Conservation (phyloP, 2,329 filamentous ascomycete genomes). For the Moelleriella libera region DNA sequence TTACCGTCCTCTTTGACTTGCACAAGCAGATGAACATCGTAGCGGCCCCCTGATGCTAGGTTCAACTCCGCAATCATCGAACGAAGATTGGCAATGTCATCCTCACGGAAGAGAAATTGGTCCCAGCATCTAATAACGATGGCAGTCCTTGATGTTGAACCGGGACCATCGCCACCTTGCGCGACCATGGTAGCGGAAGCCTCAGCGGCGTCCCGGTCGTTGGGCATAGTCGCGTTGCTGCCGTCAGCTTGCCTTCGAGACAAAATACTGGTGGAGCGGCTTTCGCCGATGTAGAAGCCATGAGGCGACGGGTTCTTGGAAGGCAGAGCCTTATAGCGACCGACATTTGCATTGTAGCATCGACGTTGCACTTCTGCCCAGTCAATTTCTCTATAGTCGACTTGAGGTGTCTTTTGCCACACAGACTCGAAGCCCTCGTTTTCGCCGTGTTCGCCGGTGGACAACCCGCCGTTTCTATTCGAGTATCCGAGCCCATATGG, state of each 20-base stretch:
- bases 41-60: conserved; percentile 70
- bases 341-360: conserved; percentile 57
- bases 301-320: conserved; percentile 24
- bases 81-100: conserved; percentile 70
- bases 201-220: background rate
- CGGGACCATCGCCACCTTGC: conserved; percentile 3
- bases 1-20: conserved; percentile 67
- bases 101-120: conserved; percentile 62
- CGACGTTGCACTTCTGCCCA: conserved; percentile 69
- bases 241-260: conserved; percentile 2
- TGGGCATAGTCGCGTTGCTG: background rate
- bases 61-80: conserved; percentile 73
- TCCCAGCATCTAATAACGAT: conserved; percentile 75
- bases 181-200: conserved; percentile 1
- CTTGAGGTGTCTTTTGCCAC: conserved; percentile 55
- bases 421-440: conserved; percentile 66
- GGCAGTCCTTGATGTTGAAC: conserved; percentile 39
- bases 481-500: conserved; percentile 88
- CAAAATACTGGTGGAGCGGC: background rate
- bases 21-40: conserved; percentile 73
- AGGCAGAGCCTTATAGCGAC: conserved; percentile 46
- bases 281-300: conserved; percentile 32
- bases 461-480: conserved; percentile 60
- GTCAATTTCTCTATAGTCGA: conserved; percentile 64
- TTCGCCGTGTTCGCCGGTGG: conserved; percentile 75